A percentile compares a stretch with the other conserved stretches of the same genome.
Evolutionary conservation across 2,329 filamentous ascomycete genomes (phyloP).

Genomic region (Colletotrichum tofieldiae): DNA sequence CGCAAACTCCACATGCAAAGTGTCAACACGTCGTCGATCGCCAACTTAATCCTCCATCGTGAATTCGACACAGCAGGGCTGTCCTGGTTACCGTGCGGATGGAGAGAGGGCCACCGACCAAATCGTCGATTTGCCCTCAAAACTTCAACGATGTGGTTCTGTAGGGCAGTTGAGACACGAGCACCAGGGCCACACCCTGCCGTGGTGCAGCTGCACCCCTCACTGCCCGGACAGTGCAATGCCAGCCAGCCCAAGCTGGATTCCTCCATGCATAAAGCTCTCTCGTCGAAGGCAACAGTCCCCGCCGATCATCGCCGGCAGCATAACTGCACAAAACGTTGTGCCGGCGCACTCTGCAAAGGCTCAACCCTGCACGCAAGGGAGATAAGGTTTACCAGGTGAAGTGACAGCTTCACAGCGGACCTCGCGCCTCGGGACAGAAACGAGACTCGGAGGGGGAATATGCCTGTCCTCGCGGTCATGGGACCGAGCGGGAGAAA

Average conservation of each 20-base stretch:
- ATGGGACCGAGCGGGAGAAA: slow-evolving; percentile 29
- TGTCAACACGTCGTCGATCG: slow-evolving; percentile 36
- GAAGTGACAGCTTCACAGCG: slow-evolving; percentile 36
- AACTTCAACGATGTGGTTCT: slow-evolving; percentile 26
- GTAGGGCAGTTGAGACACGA: slow-evolving; percentile 38
- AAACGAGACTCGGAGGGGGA: slow-evolving; percentile 28
- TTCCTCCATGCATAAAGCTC: slow-evolving; percentile 35
- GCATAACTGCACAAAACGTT: slow-evolving; percentile 36
- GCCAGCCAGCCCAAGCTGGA: slow-evolving; percentile 35
- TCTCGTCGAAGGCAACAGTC: slow-evolving; percentile 12
- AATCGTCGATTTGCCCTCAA: slow-evolving; percentile 37
- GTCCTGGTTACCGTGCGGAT: slow-evolving; percentile 29
- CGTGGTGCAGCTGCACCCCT: slow-evolving; percentile 33
- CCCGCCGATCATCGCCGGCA: slow-evolving; percentile 24
- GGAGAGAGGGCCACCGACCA: slow-evolving; percentile 15
- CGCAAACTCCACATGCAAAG: slow-evolving; percentile 24
- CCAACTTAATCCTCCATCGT: slow-evolving; percentile 35
- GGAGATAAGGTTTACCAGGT: slow-evolving; percentile 41
- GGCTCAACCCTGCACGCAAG: slow-evolving; percentile 25
- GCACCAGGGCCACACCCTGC: slow-evolving; percentile 35
- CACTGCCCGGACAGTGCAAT: slow-evolving; percentile 33
- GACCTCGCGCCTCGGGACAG: slow-evolving; percentile 15
- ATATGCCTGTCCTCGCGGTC: slow-evolving; percentile 30
- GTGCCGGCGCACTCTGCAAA: slow-evolving; percentile 23
- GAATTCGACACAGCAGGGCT: slow-evolving; percentile 11